Evolutionary conservation across 2,329 filamentous ascomycete species (phyloP), one percentile per base, ranked within the genome.

Genomic region (Periconia sp.): DNA sequence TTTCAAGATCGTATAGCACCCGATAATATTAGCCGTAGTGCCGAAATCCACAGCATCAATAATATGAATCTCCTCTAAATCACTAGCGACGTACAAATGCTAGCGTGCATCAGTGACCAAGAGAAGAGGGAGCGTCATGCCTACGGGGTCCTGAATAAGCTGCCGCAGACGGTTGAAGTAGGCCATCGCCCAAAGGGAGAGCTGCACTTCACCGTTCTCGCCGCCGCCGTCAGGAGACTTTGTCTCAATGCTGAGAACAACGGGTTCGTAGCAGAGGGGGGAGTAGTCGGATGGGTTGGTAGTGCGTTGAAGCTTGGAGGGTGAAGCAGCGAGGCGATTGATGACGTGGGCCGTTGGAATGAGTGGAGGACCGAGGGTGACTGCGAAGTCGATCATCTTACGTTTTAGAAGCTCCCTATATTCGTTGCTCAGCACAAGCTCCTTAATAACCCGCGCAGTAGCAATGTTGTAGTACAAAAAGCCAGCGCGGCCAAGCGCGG

Each of bases 381-480:
- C 49, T 23, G 58, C 50, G 41, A 52, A 62, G 56, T 62, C 52
- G 49, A 62, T 57, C 53, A 61, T 61, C 52, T 61, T 62, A 41
- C 55, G 13, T 51, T 58, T 62, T 35, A 62, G 35, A 58, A 58
- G 50, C 55, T 60, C 57, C 51, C 57, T 50, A 42, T 58, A 58
- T 55, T 62, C 45, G 49, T 62, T 62, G 49, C 47, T 55, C 37
- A 50, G 59, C 49, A 60, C 53, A 60, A 60, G 59, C 35, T 57
- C 53, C 14, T 50, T 57, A 15, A 58, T 57, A 19, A 60, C 47
- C 1, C 55, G 57, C 54, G 55, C 57, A 51, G 59, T 60, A 19
- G 59, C 58, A 43, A 62, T 57, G 46, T 60, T 62, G 47, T 62
- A 57, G 48, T 58, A 60, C 37, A 48, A 56, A 50, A 60, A 57